Conservation (phyloP, 192 early-diverging fungal genomes). For the Ramicandelaber brevisporus region DNA sequence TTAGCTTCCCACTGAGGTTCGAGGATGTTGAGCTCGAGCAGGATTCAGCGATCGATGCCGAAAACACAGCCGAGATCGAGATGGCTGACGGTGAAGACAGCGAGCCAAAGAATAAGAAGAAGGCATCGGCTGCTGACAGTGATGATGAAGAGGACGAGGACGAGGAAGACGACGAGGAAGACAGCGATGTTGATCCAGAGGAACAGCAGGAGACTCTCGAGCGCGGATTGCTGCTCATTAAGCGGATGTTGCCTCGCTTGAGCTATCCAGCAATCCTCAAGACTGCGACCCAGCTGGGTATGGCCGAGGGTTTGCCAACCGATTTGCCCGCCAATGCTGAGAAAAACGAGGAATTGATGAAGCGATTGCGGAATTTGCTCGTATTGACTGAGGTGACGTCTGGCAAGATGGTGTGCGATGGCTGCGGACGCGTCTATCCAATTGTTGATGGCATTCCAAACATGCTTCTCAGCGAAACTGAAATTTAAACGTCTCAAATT, state of each 20-base stretch:
- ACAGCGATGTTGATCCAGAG: no score
- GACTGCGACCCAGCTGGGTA: constrained; percentile 30
- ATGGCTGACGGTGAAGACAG: no score
- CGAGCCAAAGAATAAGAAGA: no score
- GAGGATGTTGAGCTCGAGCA: constrained; percentile 59
- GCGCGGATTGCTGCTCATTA: constrained; percentile 58
- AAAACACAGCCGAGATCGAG: no score
- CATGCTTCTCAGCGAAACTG: constrained; percentile 63
- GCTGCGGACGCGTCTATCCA: constrained; percentile 70
- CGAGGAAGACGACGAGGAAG: no score
- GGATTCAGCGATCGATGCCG: no score
- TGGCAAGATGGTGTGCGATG: constrained; percentile 77
- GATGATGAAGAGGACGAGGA: no score
- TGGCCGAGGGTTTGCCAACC: constrained; percentile 3
- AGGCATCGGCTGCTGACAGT: no score
- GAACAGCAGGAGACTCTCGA: no score
- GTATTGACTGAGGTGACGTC: constrained; percentile 73
- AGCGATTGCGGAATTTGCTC: constrained; percentile 44
- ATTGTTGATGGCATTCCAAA: constrained; percentile 87
- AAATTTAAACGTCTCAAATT: no score
- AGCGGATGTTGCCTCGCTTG: constrained; percentile 52
- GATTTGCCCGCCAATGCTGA: constrained; percentile 7
- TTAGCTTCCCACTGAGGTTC: constrained; percentile 78
- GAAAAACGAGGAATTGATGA: constrained; percentile 22
- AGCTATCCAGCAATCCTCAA: constrained; percentile 45